Base-by-base conservation (phyloP, 164 flowering plant species). In the Sedum album region DNA sequence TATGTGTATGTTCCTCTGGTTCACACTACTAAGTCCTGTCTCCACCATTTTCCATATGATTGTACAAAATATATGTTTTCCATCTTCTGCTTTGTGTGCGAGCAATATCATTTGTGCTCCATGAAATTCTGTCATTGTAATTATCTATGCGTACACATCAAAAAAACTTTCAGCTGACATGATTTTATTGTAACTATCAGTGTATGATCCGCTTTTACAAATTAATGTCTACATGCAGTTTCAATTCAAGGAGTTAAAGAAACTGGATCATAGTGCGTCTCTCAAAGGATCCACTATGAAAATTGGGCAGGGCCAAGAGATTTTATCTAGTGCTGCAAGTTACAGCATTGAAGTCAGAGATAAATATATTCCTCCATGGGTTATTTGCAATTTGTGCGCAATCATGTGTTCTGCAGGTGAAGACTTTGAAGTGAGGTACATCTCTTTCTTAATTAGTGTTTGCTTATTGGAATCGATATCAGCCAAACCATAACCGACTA, bases 381-480 rank as follows among this genome's bases (percentile, higher is more conserved):
- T 84, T 69, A 71, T 87, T 44, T 74, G 72, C 75, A 73, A 80
- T 23, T n/a, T 92, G 44, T 92, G 94, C 77, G 81, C 84, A 44
- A 70, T 82, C 39, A 71, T 95, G 78, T 71, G 83, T 25, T 78
- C 83, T 66, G 80, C 80, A 42, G 85, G 79, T 49, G 77, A 57
- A 65, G 81, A 78, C 76, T 95, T 92, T 75, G 93, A 89, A 69
- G 91, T 89, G 39, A 85, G 99, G 99, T 92, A 81, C 67, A 71
- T 30, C 14, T 66, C 49, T 25, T 33, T 83, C 18, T 44, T 44
- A 44, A 11, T 17, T 44, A 4, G 48, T 14, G 17, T 11, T 17
- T 44, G 48, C 48, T 44, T 44, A 0, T 44, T 44, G 48, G 18
- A 44, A 44, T 44, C 5, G 20, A 44, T 44, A 18, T 15, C 48